These are phyloP conservation scores for Waltergamsia citrina DNA, from an alignment of 2,329 filamentous ascomycete species.

Conservation along the genomic window DNA sequence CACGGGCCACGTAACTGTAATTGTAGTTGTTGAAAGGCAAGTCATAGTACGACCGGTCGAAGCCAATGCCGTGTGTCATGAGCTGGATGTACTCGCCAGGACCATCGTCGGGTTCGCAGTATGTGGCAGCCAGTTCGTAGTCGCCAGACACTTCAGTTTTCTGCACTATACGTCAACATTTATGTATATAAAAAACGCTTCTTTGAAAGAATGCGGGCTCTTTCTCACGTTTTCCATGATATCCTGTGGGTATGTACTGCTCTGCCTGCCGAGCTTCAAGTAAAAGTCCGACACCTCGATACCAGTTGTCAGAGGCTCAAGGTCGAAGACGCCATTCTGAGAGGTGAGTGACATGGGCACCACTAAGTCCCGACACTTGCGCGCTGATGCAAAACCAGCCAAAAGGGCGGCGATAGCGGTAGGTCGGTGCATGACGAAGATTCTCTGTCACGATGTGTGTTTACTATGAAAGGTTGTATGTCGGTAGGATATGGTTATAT, in stretches of 20 bases:
- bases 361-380: conserved; percentile 37
- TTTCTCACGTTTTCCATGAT: background rate
- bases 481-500: no score
- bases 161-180: no score
- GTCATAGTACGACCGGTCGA: conserved; percentile 50
- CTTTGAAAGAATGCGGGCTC: conserved; percentile 39
- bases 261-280: conserved; percentile 36
- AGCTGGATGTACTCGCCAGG: conserved; percentile 26
- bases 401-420: conserved; percentile 3
- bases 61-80: conserved; percentile 30
- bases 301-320: conserved; percentile 36
- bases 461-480: no score
- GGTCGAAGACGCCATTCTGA: conserved; percentile 42
- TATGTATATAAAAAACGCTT: no score
- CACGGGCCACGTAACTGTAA: conserved; percentile 51
- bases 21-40: conserved; percentile 45
- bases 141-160: no score
- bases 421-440: conserved; percentile 4
- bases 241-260: conserved; percentile 24
- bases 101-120: conserved; percentile 45
- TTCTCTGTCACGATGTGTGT: no score
- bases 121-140: conserved; percentile 50
- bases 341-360: conserved; percentile 46
- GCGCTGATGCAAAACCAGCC: conserved; percentile 14
- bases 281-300: conserved; percentile 49